Evolutionary conservation across 129 eudicot genomes (phyloP).

Genomic region (Kitagawia praeruptora): DNA sequence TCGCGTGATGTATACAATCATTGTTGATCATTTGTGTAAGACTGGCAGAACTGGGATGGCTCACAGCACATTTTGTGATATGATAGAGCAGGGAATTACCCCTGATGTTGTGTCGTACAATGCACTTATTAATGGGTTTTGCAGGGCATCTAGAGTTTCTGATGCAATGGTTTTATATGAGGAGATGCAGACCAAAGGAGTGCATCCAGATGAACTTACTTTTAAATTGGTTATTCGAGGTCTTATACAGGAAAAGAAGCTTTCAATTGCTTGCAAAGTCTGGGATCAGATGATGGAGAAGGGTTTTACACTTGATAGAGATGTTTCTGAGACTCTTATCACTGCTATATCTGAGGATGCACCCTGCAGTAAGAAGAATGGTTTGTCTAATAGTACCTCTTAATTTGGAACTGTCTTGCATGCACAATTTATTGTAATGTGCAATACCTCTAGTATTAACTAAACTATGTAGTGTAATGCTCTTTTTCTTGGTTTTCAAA

Average conservation of each 20-base stretch:
- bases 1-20: slow-evolving; percentile 64
- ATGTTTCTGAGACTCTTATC: slow-evolving; percentile 59
- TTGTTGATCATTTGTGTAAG: slow-evolving; percentile 72
- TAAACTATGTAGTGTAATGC: not conserved
- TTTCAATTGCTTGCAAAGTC: slow-evolving; percentile 53
- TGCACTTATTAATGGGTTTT: slow-evolving; percentile 72
- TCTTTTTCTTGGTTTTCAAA: not conserved
- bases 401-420: not conserved
- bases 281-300: slow-evolving; percentile 98
- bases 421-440: not conserved
- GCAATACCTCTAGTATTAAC: not conserved
- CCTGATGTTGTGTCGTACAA: slow-evolving; percentile 79
- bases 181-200: slow-evolving; percentile 55
- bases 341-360: slow-evolving; percentile 36
- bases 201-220: slow-evolving; percentile 77
- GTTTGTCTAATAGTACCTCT: slow-evolving; percentile 16
- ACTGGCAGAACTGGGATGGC: slow-evolving; percentile 47
- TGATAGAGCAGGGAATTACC: slow-evolving; percentile 48
- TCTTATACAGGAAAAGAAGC: slow-evolving; percentile 53
- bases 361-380: slow-evolving; percentile 18
- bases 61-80: slow-evolving; percentile 48
- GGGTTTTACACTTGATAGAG: slow-evolving; percentile 82
- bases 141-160: slow-evolving; percentile 48
- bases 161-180: slow-evolving; percentile 71
- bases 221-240: slow-evolving; percentile 61